phyloP scores from a whole-genome alignment of 2,329 filamentous ascomycete species.

The Paradendryphiella salina region DNA sequence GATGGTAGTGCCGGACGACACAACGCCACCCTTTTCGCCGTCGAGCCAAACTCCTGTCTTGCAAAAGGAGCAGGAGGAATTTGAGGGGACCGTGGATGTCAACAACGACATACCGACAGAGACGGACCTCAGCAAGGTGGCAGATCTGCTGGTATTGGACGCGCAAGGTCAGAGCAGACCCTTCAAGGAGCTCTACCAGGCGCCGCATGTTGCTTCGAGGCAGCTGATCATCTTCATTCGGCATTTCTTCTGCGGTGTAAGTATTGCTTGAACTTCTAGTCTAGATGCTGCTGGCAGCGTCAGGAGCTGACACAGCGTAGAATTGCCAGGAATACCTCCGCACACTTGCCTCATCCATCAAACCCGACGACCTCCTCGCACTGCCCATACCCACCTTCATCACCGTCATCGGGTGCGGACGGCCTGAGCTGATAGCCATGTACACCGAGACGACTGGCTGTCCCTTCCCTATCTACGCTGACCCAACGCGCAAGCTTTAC shows the following conservation, averaged over 20 bases:
- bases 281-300: background rate
- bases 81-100: constrained; percentile 43
- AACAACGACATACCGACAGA: constrained; percentile 44
- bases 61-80: constrained; percentile 39
- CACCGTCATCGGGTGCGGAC: constrained; percentile 72
- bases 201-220: constrained; percentile 45
- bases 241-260: constrained; percentile 79
- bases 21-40: constrained; percentile 39
- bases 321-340: constrained; percentile 77
- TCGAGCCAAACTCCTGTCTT: constrained; percentile 39
- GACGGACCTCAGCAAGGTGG: constrained; percentile 35
- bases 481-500: constrained; percentile 70
- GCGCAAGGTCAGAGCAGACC: constrained; percentile 40
- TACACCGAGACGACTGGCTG: constrained; percentile 67
- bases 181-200: constrained; percentile 46
- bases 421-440: constrained; percentile 67
- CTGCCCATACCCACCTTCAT: constrained; percentile 63
- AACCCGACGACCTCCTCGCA: constrained; percentile 48
- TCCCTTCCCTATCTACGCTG: constrained; percentile 75
- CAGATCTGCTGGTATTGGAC: constrained; percentile 44
- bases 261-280: constrained; percentile 37
- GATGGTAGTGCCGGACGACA: constrained; percentile 14
- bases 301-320: constrained; percentile 46
- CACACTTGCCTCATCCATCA: constrained; percentile 62
- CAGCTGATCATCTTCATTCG: constrained; percentile 74